phyloP scores from a whole-genome alignment of 1,139 yeast genomes.

The Suhomyces bribrorum region DNA sequence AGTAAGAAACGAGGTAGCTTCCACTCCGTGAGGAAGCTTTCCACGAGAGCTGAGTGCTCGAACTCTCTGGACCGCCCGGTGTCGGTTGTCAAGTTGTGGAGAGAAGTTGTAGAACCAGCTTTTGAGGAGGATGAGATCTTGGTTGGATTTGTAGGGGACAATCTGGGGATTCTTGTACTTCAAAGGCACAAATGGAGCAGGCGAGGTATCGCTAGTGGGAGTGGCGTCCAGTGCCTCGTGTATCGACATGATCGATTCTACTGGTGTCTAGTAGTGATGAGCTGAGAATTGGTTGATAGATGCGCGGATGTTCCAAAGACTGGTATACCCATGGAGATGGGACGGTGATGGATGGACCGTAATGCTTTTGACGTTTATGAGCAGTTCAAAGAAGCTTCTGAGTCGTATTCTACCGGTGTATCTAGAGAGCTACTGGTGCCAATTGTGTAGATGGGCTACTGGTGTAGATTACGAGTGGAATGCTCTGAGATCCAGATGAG shows the following conservation, averaged over 20 bases:
- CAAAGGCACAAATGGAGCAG: slow-evolving; percentile 3
- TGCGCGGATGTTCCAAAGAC: too few species aligned
- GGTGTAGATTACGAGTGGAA: too few species aligned
- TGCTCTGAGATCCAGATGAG: too few species aligned
- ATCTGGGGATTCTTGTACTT: slow-evolving; percentile 41
- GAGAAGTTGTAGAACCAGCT: slow-evolving; percentile 56
- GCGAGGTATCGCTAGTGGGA: not conserved
- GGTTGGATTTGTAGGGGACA: slow-evolving; percentile 55
- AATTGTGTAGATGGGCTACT: too few species aligned
- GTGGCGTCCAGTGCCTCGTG: not conserved
- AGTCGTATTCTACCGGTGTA: too few species aligned
- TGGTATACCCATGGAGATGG: too few species aligned
- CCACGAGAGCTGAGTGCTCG: slow-evolving; percentile 41
- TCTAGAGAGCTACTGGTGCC: too few species aligned
- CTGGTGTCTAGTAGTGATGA: not conserved
- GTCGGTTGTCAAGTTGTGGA: slow-evolving; percentile 25
- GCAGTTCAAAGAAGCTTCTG: too few species aligned
- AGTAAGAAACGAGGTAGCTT: slow-evolving; percentile 61
- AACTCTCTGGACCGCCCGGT: slow-evolving; percentile 49
- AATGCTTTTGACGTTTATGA: too few species aligned
- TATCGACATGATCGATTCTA: too few species aligned
- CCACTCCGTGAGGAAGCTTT: slow-evolving; percentile 48
- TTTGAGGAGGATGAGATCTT: slow-evolving; percentile 56
- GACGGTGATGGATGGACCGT: too few species aligned
- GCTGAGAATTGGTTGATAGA: not conserved